These are phyloP conservation scores for Colletotrichum cereale DNA, from an alignment of 2,329 filamentous ascomycete species.

Conservation along the genomic window DNA sequence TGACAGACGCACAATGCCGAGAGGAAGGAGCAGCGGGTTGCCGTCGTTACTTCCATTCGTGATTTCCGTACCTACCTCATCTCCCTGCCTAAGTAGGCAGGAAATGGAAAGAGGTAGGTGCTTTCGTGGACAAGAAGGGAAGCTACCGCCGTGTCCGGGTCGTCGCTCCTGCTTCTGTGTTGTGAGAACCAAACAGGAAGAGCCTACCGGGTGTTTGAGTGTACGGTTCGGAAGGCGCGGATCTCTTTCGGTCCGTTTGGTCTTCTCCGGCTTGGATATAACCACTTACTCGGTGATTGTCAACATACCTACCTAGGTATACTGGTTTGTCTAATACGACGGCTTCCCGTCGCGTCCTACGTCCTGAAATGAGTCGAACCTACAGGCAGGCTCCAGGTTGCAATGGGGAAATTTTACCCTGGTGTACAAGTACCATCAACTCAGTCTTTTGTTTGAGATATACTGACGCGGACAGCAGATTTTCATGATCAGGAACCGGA, in stretches of 20 bases:
- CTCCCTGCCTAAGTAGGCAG: background rate
- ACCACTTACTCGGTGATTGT: background rate
- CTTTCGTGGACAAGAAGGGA: background rate
- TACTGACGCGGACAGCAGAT: background rate
- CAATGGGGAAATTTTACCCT: background rate
- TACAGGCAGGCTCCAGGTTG: background rate
- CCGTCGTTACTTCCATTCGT: constrained; percentile 8
- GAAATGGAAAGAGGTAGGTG: background rate
- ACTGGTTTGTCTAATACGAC: background rate
- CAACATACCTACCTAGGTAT: background rate
- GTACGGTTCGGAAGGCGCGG: background rate
- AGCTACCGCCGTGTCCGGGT: background rate
- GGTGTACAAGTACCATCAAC: background rate
- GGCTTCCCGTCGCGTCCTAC: background rate
- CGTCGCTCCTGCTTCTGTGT: background rate
- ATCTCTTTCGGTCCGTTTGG: background rate
- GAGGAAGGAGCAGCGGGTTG: constrained; percentile 10
- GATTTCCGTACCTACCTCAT: background rate
- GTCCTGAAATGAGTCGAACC: background rate
- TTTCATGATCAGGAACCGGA: background rate
- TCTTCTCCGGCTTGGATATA: background rate
- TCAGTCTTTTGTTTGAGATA: background rate
- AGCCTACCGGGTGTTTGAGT: background rate
- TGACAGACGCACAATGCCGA: background rate
- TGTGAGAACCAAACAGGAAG: background rate